These are phyloP conservation scores for Globisporangium splendens DNA, from an alignment of 352 stramenopile genomes.

Conservation along the genomic window DNA sequence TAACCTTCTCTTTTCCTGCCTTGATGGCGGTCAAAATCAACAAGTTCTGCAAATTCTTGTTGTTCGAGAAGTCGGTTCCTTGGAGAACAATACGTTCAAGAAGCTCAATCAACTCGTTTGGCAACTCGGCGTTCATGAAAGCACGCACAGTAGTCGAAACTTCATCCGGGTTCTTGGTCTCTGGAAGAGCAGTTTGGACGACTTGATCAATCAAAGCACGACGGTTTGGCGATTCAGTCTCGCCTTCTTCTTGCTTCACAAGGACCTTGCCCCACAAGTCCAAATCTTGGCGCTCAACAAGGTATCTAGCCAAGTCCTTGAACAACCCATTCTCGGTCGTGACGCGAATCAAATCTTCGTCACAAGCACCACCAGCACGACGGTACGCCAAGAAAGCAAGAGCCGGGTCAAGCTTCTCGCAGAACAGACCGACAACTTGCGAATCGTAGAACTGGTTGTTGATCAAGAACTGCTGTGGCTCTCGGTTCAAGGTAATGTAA, in stretches of 20 bases:
- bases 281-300: slow-evolving; percentile 98
- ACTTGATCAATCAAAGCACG: slow-evolving; percentile 98
- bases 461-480: slow-evolving; percentile 98
- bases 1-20: slow-evolving; percentile 96
- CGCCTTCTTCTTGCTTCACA: slow-evolving; percentile 89
- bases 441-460: slow-evolving; percentile 99
- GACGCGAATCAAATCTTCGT: slow-evolving; percentile 99
- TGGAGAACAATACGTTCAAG: slow-evolving; percentile 99
- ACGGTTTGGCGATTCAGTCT: slow-evolving; percentile 88
- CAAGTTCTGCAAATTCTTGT: slow-evolving; percentile 99
- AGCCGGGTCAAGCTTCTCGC: slow-evolving; percentile 99
- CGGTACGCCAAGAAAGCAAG: slow-evolving; percentile 99
- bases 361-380: slow-evolving; percentile 96
- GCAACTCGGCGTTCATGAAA: slow-evolving; percentile 99
- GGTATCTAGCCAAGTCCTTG: slow-evolving; percentile 98
- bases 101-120: slow-evolving; percentile 98
- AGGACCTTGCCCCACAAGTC: slow-evolving; percentile 98
- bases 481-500: slow-evolving; percentile 99
- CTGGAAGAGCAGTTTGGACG: slow-evolving; percentile 99
- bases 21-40: slow-evolving; percentile 99
- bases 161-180: slow-evolving; percentile 98
- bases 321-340: slow-evolving; percentile 99
- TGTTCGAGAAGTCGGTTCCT: slow-evolving; percentile 98
- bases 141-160: slow-evolving; percentile 99
- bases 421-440: slow-evolving; percentile 98